Base-by-base conservation (phyloP, 805 yeast genomes). In the Yarrowia sp. region DNA sequence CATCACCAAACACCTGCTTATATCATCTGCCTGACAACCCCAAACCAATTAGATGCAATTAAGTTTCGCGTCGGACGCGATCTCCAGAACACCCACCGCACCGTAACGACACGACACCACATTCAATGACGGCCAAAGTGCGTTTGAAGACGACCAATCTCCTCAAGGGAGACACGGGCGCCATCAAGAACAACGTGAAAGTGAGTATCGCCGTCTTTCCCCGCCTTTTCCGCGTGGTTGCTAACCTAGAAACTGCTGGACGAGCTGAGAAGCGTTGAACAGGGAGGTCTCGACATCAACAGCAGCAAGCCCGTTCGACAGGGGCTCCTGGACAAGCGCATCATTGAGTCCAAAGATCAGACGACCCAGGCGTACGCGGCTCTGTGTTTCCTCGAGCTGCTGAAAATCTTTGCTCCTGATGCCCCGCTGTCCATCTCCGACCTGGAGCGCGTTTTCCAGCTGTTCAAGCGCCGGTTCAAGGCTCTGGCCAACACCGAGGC, bases 341-440 rank as follows among this genome's bases (percentile, higher is more conserved):
- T 89, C 13, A 64, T 87, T 2, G 76, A 74, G 33, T 86, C 85
- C 68, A 78, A 82, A 53, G 90, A 89, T 68, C 63, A 71, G 3
- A 94, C 93, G 5, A 84, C 91, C 7, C 87, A 84, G 66, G 83
- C 92, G 0, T 82, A 78, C 63, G 81, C 81, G 1, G 84, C 94
- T 7, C 86, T 96, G 68, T 85, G 94, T 65, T 65, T 90, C 7
- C 79, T 90, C 6, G 96, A 91, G 70, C 77, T 92, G 9, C 73
- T 91, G 41, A 77, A 96, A 63, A 72, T 92, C 14, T 86, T 80
- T 68, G 97, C 96, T 0, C 97, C 97, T 0, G 89, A 91, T 70
- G 96, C 97, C 6, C 97, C 97, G 4, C 91, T 81, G 72, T 83
- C 87, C 1, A 84, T 84, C 22, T 65, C 75, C 1, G 85, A 87